These are phyloP conservation scores for Tricholoma terreum DNA, from an alignment of 768 basidiomycete genomes.

Conservation along the genomic window DNA sequence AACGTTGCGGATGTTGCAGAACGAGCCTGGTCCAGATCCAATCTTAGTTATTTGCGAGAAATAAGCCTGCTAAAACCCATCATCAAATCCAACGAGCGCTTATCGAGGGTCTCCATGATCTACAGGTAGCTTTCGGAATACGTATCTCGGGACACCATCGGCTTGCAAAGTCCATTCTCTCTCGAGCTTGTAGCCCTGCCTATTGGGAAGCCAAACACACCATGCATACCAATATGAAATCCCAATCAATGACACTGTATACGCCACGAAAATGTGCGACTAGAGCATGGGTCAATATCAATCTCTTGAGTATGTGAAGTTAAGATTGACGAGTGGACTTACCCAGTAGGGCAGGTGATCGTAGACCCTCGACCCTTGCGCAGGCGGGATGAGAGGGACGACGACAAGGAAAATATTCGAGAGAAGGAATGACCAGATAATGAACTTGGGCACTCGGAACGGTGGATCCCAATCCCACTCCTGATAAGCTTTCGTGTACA, in stretches of 20 bases:
- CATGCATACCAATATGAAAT: conserved; percentile 55
- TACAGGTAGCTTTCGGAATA: conserved; percentile 41
- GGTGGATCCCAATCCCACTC: conserved; percentile 61
- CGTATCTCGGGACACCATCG: conserved; percentile 56
- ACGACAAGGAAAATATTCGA: conserved; percentile 65
- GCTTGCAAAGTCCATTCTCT: conserved; percentile 47
- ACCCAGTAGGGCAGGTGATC: conserved; percentile 68
- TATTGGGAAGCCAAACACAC: conserved; percentile 47
- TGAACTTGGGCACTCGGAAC: conserved; percentile 49
- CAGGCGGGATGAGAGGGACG: conserved; percentile 63
- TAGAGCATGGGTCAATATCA: conserved; percentile 17
- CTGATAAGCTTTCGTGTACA: conserved; percentile 46
- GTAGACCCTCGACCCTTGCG: conserved; percentile 48
- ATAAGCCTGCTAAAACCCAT: no score
- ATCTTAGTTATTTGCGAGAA: no score
- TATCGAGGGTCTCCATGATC: no score
- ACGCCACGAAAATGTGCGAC: conserved; percentile 49
- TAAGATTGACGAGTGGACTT: conserved; percentile 20
- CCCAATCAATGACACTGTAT: conserved; percentile 47
- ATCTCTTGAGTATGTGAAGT: neutral
- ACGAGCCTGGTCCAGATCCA: no score
- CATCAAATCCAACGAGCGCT: no score
- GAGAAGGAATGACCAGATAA: conserved; percentile 53
- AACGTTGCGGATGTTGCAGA: no score
- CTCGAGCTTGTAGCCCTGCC: conserved; percentile 46